A percentile compares a stretch with the other conserved stretches of the same genome.
Conservation (phyloP, 805 yeast species). For the Saturnispora gosingensis region DNA sequence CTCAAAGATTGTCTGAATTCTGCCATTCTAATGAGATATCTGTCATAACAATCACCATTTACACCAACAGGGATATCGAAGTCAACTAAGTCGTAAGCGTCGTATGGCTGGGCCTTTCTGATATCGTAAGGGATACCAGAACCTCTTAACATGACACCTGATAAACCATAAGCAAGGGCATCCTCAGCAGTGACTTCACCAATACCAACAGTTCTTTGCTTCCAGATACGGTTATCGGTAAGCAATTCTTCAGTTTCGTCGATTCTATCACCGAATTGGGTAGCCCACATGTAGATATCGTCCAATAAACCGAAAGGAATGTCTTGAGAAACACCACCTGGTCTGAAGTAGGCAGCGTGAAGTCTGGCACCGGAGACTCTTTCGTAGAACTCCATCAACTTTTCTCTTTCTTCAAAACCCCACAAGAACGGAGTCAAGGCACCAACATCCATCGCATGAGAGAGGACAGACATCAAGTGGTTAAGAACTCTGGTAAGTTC, state of each 20-base stretch:
- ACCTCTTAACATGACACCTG: slow-evolving; percentile 88
- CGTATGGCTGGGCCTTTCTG: slow-evolving; percentile 82
- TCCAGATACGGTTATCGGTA: slow-evolving; percentile 90
- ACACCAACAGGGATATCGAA: slow-evolving; percentile 81
- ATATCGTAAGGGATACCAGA: slow-evolving; percentile 83
- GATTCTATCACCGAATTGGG: slow-evolving; percentile 87
- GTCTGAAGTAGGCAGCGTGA: slow-evolving; percentile 82
- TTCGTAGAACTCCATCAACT: slow-evolving; percentile 86
- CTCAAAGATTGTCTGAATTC: slow-evolving; percentile 87
- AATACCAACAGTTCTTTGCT: slow-evolving; percentile 71
- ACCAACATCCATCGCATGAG: slow-evolving; percentile 93
- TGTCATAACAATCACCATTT: slow-evolving; percentile 87
- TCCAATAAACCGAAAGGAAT: slow-evolving; percentile 78
- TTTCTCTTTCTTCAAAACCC: slow-evolving; percentile 93
- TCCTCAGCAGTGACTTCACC: slow-evolving; percentile 82
- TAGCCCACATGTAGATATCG: slow-evolving; percentile 93
- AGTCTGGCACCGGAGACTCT: slow-evolving; percentile 85
- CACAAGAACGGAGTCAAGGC: slow-evolving; percentile 88
- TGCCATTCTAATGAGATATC: slow-evolving; percentile 81
- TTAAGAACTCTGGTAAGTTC: slow-evolving; percentile 78
- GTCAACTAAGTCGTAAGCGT: slow-evolving; percentile 79
- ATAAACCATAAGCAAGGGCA: slow-evolving; percentile 68
- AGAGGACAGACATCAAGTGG: slow-evolving; percentile 77
- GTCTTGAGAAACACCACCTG: slow-evolving; percentile 89
- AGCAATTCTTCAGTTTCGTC: slow-evolving; percentile 86